Evolutionary conservation across 179 eudicot species (phyloP).

Genomic region (Camellia oleifera): DNA sequence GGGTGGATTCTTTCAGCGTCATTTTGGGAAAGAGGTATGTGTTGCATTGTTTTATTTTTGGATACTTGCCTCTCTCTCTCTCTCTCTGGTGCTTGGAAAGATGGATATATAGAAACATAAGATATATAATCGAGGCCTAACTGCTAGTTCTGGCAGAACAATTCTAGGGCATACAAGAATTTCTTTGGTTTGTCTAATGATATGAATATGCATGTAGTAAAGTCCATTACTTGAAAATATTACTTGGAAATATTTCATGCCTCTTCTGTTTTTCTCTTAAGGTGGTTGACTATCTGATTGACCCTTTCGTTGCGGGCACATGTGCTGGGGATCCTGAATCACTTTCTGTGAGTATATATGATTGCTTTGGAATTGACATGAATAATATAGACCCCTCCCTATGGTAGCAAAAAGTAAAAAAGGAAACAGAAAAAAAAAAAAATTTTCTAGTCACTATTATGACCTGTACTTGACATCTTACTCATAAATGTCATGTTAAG

Average conservation of each 20-base stretch:
- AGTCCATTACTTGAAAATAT: background rate
- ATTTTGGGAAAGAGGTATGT: conserved; percentile 91
- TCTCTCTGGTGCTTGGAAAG: background rate
- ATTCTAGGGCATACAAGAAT: background rate
- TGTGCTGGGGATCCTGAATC: conserved; percentile 92
- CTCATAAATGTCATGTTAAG: background rate
- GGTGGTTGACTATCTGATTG: conserved; percentile 93
- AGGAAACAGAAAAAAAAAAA: background rate
- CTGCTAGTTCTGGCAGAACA: conserved; percentile 1
- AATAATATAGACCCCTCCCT: background rate
- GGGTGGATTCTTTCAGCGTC: conserved; percentile 84
- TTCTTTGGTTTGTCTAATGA: conserved; percentile 4
- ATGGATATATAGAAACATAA: background rate
- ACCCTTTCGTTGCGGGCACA: conserved; percentile 94
- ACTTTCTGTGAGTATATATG: conserved; percentile 70
- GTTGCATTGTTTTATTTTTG: background rate
- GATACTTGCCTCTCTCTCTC: background rate
- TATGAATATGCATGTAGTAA: background rate
- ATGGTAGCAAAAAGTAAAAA: background rate
- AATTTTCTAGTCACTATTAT: background rate
- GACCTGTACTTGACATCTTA: background rate
- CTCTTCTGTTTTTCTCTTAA: conserved; percentile 21
- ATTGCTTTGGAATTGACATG: background rate
- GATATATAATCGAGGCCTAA: background rate
- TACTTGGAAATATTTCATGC: conserved; percentile 8